Evolutionary conservation across 2,329 filamentous ascomycete genomes (phyloP).

Genomic region (Thelonectria discophora): DNA sequence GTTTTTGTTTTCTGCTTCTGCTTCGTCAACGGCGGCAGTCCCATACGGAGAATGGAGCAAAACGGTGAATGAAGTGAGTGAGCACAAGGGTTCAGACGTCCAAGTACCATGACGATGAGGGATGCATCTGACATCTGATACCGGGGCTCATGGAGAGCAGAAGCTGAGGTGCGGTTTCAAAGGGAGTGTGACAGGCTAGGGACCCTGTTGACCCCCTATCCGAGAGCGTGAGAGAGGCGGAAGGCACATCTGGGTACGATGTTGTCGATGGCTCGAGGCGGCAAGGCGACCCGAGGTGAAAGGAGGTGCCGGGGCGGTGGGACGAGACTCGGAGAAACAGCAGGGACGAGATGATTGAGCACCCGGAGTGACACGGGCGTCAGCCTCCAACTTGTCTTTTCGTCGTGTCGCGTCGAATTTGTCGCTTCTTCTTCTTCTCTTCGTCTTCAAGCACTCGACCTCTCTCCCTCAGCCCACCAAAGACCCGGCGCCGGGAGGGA

Average conservation of each 20-base stretch:
- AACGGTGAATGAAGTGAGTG: conserved; percentile 23
- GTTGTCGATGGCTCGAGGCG: neutral
- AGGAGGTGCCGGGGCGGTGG: conserved; percentile 13
- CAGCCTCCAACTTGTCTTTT: neutral
- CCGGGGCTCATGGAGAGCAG: neutral
- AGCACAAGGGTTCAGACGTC: neutral
- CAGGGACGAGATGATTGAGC: conserved; percentile 1
- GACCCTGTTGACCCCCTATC: conserved; percentile 14
- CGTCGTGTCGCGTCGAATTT: neutral
- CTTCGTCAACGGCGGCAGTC: conserved; percentile 24
- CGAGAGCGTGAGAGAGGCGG: neutral
- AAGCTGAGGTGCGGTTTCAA: conserved; percentile 3
- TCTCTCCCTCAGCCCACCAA: conserved; percentile 15
- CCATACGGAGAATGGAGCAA: conserved; percentile 22
- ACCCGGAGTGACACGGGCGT: neutral
- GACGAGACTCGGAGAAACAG: conserved; percentile 12
- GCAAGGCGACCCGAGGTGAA: neutral
- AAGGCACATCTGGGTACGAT: conserved; percentile 8
- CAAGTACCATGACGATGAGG: neutral
- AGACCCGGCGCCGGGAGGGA: conserved; percentile 5
- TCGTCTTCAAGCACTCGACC: neutral
- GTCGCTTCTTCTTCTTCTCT: neutral
- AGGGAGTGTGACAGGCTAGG: conserved; percentile 4
- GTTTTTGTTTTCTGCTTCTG: conserved; percentile 16
- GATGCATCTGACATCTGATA: neutral